phyloP scores from a whole-genome alignment of 164 flowering plant species.

The Saururus chinensis region DNA sequence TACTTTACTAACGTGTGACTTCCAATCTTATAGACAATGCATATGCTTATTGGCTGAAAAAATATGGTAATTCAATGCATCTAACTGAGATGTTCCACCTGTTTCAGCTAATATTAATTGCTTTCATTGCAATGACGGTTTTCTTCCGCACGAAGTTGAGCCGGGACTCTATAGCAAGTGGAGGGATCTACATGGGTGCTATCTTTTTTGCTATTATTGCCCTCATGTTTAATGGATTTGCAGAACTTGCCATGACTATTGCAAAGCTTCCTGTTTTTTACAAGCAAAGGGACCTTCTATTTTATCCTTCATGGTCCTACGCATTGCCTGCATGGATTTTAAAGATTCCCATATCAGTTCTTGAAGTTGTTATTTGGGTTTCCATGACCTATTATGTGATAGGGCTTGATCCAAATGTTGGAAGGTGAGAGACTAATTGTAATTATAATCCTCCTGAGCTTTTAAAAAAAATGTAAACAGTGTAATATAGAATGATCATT shows the following conservation, averaged over 20 bases:
- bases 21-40: no score
- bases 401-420: conserved; percentile 12
- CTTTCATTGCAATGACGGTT: conserved; percentile 10
- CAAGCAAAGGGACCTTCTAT: conserved; percentile 15
- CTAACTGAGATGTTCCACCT: neutral
- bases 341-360: conserved; percentile 12
- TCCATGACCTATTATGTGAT: conserved; percentile 10
- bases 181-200: conserved; percentile 12
- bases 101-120: conserved; percentile 5
- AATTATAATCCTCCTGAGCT: no score
- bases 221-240: conserved; percentile 7
- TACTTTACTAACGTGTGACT: neutral
- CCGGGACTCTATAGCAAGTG: conserved; percentile 6
- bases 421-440: conserved; percentile 5
- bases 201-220: conserved; percentile 5
- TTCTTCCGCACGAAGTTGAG: conserved; percentile 13
- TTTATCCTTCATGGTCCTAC: conserved; percentile 13
- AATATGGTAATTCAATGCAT: neutral
- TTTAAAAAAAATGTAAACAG: no score
- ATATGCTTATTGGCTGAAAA: no score
- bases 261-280: conserved; percentile 15
- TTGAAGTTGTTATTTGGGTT: conserved; percentile 8
- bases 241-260: conserved; percentile 12
- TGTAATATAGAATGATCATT: neutral
- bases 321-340: conserved; percentile 14